phyloP scores from a whole-genome alignment of 1,139 yeast genomes.

The Scheffersomyces stambukii region DNA sequence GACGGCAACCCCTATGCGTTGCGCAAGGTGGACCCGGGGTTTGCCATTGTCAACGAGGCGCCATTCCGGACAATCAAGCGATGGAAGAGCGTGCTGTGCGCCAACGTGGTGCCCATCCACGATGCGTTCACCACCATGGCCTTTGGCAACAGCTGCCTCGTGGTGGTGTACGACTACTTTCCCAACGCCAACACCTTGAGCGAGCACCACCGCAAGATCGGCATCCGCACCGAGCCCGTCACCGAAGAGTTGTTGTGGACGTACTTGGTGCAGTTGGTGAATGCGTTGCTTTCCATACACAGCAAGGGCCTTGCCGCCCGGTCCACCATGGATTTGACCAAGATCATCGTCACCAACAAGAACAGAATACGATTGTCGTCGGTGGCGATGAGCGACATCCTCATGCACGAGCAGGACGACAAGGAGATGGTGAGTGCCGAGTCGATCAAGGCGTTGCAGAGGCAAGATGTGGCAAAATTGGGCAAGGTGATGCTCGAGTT shows the following conservation, averaged over 20 bases:
- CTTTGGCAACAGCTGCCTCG: conserved; percentile 58
- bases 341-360: conserved; percentile 68
- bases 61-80: conserved; percentile 35
- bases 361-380: conserved; percentile 69
- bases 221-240: conserved; percentile 38
- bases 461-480: conserved; percentile 47
- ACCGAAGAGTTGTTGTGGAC: conserved; percentile 72
- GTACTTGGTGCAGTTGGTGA: conserved; percentile 67
- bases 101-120: conserved; percentile 62
- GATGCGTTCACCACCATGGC: conserved; percentile 89
- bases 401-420: conserved; percentile 30
- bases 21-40: conserved; percentile 60
- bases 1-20: conserved; percentile 80
- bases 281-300: conserved; percentile 66
- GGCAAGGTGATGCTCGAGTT: conserved; percentile 60
- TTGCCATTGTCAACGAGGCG: conserved; percentile 52
- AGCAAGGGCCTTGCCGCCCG: conserved; percentile 59
- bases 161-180: conserved; percentile 40
- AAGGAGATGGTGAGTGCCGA: conserved; percentile 5
- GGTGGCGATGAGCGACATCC: conserved; percentile 68
- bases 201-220: conserved; percentile 34
- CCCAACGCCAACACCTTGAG: conserved; percentile 28
- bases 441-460: conserved; percentile 4
- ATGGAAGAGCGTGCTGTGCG: conserved; percentile 39
- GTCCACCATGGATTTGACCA: conserved; percentile 54